Conservation (phyloP, 2,329 filamentous ascomycete species). For the Penicillium sp. region DNA sequence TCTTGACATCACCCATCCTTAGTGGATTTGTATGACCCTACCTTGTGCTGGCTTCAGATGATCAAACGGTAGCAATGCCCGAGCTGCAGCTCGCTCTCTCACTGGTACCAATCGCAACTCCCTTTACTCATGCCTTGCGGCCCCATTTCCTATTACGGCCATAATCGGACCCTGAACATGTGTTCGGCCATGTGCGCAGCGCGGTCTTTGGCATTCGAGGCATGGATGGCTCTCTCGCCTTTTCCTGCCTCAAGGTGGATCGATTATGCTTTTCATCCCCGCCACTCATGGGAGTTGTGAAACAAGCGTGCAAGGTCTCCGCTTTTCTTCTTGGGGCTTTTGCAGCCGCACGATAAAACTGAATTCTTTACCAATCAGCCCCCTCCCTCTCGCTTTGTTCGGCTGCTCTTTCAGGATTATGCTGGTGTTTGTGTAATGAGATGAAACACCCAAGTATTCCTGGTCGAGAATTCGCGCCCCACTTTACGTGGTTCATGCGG, state of each 20-base stretch:
- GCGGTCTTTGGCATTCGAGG: neutral
- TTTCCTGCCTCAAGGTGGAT: neutral
- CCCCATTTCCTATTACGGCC: constrained; percentile 9
- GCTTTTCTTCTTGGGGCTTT: neutral
- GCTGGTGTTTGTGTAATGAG: neutral
- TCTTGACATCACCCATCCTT: neutral
- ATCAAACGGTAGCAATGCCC: no score
- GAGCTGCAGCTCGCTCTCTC: neutral
- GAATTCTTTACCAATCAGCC: no score
- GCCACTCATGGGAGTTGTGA: neutral
- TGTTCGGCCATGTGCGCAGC: constrained; percentile 18
- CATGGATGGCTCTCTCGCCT: constrained; percentile 4
- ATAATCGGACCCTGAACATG: constrained; percentile 17
- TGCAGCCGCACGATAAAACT: no score
- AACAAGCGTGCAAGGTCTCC: neutral
- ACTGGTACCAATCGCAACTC: neutral
- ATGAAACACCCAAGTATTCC: no score
- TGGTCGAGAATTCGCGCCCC: neutral
- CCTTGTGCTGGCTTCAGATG: neutral
- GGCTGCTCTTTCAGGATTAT: no score
- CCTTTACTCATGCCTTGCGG: constrained; percentile 19
- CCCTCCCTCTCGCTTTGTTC: no score
- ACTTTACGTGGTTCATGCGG: neutral
- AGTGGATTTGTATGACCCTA: no score
- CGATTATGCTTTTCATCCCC: neutral